Base-by-base conservation (phyloP, 345 rosid genomes). In the Hirschfeldia incana region DNA sequence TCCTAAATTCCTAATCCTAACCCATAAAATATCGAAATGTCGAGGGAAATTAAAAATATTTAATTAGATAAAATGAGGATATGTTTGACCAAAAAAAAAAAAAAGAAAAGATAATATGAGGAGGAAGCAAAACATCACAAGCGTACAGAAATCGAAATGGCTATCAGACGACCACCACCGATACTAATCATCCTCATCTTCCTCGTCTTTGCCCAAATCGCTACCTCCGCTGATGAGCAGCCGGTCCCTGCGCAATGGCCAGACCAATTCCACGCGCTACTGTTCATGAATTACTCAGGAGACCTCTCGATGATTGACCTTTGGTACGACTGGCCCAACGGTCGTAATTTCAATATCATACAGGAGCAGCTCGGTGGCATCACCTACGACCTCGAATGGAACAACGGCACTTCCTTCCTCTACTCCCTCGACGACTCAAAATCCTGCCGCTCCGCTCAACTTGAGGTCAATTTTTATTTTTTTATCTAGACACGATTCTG, bases 301-400 rank as follows among this genome's bases (percentile, higher is more conserved):
- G 58, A 77, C 16, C 91, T 90, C 17, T 88, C 88, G 78, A 80
- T 72, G 79, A 64, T 72, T 2, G 89, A 91, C 77, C 90, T 91
- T 36, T 91, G 93, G 93, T 91, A 89, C 80, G 91, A 89, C 39
- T 91, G 91, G 91, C 58, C 80, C 44, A 85, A 87, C 55, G 88
- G 87, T 65, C 90, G 96, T 46, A 91, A 87, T 76, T 86, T 89
- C 88, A 91, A 89, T 83, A 88, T 89, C 7, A 86, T 91, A 30
- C 93, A 88, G 60, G 72, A 85, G 11, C 96, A 91, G 86, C 85
- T 87, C 17, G 89, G 90, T 0, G 80, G 78, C 73, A 83, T 88
- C 8, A 55, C 61, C 4, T 90, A 85, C 65, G 91, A 88, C 72
- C 86, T 88, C 7, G 91, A 88, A 49, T 88, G 94, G 94, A 78